phyloP scores from a whole-genome alignment of 257 asterid genomes.

The Lavandula angustifolia region DNA sequence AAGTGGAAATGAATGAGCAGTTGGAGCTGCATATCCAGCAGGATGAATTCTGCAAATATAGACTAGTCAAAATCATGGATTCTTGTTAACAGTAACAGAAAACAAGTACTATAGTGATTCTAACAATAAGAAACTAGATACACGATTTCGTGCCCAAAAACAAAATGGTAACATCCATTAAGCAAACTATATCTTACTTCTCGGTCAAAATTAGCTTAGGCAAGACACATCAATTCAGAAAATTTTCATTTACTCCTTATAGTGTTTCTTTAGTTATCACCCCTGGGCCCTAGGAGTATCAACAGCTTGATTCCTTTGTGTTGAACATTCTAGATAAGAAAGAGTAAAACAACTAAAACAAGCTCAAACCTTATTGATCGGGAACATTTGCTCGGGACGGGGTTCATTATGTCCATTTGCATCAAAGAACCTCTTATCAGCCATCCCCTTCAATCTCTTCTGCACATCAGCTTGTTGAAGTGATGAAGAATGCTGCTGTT shows the following conservation, averaged over 20 bases:
- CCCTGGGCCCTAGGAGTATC: neutral
- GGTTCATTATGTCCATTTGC: slow-evolving; percentile 49
- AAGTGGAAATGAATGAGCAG: slow-evolving; percentile 11
- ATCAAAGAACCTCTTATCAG: slow-evolving; percentile 86
- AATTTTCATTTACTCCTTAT: slow-evolving; percentile 4
- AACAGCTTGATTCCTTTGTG: neutral
- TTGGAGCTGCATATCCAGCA: slow-evolving; percentile 20
- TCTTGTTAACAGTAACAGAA: slow-evolving; percentile 1
- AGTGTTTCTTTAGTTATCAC: slow-evolving; percentile 5
- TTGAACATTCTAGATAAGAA: slow-evolving; percentile 12
- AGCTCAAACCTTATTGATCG: slow-evolving; percentile 57
- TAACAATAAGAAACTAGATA: neutral
- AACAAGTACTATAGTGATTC: slow-evolving; percentile 9
- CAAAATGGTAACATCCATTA: slow-evolving; percentile 16
- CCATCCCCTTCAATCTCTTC: slow-evolving; percentile 69
- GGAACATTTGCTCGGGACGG: slow-evolving; percentile 49
- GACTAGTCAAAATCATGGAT: neutral
- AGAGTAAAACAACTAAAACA: slow-evolving; percentile 27
- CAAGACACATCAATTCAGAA: slow-evolving; percentile 8
- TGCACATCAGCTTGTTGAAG: slow-evolving; percentile 87
- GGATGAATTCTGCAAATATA: slow-evolving; percentile 12
- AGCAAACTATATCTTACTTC: neutral
- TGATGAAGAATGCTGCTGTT: slow-evolving; percentile 91
- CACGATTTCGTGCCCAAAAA: slow-evolving; percentile 1
- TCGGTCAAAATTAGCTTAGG: slow-evolving; percentile 4